Evolutionary conservation across 1,284 basidiomycete species (phyloP).

Genomic region (Hymenochaete sp.): DNA sequence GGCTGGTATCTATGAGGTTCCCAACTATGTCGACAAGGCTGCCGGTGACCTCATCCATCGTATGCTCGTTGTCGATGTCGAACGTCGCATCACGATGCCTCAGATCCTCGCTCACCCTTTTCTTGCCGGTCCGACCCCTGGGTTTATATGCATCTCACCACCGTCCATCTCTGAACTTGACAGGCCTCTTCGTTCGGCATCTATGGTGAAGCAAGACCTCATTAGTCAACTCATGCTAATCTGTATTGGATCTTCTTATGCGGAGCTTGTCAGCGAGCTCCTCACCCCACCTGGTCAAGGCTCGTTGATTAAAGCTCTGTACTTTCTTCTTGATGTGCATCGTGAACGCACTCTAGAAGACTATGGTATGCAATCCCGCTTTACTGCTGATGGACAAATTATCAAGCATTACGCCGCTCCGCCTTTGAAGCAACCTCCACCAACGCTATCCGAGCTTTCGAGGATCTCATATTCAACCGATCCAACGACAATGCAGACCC

Average conservation of each 20-base stretch:
- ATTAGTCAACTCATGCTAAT: conserved; percentile 83
- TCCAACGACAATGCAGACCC: conserved; percentile 8
- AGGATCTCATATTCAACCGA: conserved; percentile 7
- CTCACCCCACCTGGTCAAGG: conserved; percentile 56
- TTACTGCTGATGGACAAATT: conserved; percentile 35
- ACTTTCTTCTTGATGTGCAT: conserved; percentile 78
- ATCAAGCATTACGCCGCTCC: conserved; percentile 40
- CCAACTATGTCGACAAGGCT: conserved; percentile 59
- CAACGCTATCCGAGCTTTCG: neutral
- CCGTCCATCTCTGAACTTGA: conserved; percentile 60
- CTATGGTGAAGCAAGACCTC: conserved; percentile 80
- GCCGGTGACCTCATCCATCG: conserved; percentile 70
- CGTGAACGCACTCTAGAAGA: conserved; percentile 66
- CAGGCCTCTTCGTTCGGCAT: conserved; percentile 56
- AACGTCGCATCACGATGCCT: conserved; percentile 79
- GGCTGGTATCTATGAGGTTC: conserved; percentile 78
- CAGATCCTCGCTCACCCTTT: conserved; percentile 88
- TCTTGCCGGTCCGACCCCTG: conserved; percentile 44
- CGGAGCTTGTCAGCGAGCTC: conserved; percentile 53
- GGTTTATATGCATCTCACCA: conserved; percentile 48
- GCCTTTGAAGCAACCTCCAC: conserved; percentile 23
- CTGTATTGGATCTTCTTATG: conserved; percentile 65
- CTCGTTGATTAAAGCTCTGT: conserved; percentile 88
- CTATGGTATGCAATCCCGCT: conserved; percentile 34
- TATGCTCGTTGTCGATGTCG: conserved; percentile 90